These are phyloP conservation scores for Endothia cerciana DNA, from an alignment of 2,329 filamentous ascomycete genomes.

Conservation along the genomic window DNA sequence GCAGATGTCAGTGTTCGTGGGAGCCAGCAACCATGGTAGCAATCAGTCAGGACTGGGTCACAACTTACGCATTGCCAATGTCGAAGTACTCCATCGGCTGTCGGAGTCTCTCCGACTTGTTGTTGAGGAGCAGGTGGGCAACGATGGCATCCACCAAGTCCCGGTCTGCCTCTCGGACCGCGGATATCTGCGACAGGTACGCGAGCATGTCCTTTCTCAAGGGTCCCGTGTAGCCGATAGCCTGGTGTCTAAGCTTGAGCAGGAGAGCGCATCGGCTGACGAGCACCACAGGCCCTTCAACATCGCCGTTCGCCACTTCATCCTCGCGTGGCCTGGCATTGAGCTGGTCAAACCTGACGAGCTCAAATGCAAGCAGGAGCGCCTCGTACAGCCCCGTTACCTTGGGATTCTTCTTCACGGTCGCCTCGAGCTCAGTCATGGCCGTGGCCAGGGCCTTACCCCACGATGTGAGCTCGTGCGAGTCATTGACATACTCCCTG, in stretches of 20 bases:
- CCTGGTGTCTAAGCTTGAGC: slow-evolving; percentile 78
- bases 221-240: slow-evolving; percentile 91
- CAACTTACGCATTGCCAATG: slow-evolving; percentile 71
- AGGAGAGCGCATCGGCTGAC: slow-evolving; percentile 86
- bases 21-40: not conserved
- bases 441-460: slow-evolving; percentile 77
- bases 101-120: slow-evolving; percentile 73
- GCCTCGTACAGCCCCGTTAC: slow-evolving; percentile 70
- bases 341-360: slow-evolving; percentile 78
- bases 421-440: slow-evolving; percentile 64
- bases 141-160: slow-evolving; percentile 85
- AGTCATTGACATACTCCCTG: slow-evolving; percentile 78
- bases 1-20: slow-evolving; percentile 30
- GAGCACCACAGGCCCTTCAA: slow-evolving; percentile 77
- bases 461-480: slow-evolving; percentile 82
- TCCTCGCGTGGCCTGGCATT: slow-evolving; percentile 66
- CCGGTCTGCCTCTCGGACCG: slow-evolving; percentile 77
- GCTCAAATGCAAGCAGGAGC: slow-evolving; percentile 81
- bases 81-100: slow-evolving; percentile 61
- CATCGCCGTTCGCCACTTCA: slow-evolving; percentile 65
- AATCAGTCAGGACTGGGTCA: slow-evolving; percentile 1
- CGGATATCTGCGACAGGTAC: slow-evolving; percentile 81
- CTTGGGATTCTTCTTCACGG: slow-evolving; percentile 48
- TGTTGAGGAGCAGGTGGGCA: slow-evolving; percentile 78
- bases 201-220: slow-evolving; percentile 86